A percentile compares a stretch with the other conserved stretches of the same genome.
Conservation (phyloP, 306 rosid species). For the Oemleria cerasiformis region DNA sequence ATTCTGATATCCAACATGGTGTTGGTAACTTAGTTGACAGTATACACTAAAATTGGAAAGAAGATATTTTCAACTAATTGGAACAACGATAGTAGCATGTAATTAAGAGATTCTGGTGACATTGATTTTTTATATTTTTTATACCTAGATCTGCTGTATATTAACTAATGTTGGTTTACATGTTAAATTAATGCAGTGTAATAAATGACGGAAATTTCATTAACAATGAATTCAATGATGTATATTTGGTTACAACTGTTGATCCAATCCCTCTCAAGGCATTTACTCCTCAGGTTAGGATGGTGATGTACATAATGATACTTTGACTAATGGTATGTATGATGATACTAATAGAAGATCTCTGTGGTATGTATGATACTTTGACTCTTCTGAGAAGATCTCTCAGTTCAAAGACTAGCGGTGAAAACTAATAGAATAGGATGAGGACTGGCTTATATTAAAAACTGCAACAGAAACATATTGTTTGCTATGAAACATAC, state of each 20-base stretch:
- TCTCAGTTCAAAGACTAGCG: neutral
- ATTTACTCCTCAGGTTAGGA: slow-evolving; percentile 85
- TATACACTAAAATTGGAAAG: too few relatives aligned
- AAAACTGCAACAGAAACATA: neutral
- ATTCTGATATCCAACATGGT: too few relatives aligned
- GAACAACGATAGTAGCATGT: neutral
- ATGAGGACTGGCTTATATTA: slow-evolving; percentile 1
- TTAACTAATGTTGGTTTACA: slow-evolving; percentile 27
- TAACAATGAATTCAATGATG: slow-evolving; percentile 83
- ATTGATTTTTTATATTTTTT: too few relatives aligned
- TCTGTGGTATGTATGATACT: neutral
- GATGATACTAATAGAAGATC: too few relatives aligned
- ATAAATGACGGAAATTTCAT: slow-evolving; percentile 68
- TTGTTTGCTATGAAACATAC: neutral
- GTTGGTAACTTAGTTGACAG: too few relatives aligned
- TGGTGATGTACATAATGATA: slow-evolving; percentile 6
- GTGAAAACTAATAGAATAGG: neutral
- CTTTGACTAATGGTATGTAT: too few relatives aligned
- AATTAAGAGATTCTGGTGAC: too few relatives aligned
- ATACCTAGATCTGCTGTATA: too few relatives aligned
- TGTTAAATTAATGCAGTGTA: slow-evolving; percentile 60
- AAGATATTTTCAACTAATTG: neutral
- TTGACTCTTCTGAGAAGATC: neutral
- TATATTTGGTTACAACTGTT: slow-evolving; percentile 78
- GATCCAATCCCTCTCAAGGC: slow-evolving; percentile 90